Evolutionary conservation across 371 early-diverging fungal species (phyloP).

Genomic region (Dipsacomyces acuminosporus): DNA sequence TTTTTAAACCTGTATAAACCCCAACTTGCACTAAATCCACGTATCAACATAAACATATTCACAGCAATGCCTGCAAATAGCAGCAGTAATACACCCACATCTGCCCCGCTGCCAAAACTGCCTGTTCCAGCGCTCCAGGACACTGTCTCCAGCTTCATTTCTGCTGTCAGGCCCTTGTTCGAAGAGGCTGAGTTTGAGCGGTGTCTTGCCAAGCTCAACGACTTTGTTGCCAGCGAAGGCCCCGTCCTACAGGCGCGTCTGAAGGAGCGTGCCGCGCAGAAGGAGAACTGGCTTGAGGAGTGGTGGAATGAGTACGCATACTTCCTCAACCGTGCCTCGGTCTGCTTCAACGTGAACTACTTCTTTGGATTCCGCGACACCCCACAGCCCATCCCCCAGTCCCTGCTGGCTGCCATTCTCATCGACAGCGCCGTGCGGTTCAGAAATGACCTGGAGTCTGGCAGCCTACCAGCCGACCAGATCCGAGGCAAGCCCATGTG

Average conservation of each 20-base stretch:
- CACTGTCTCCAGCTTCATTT: slow-evolving; percentile 75
- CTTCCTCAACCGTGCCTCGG: slow-evolving; percentile 48
- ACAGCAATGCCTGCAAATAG: slow-evolving; percentile 5
- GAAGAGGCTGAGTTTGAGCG: slow-evolving; percentile 64
- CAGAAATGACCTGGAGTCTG: slow-evolving; percentile 27
- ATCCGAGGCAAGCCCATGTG: slow-evolving; percentile 47
- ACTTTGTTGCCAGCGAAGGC: slow-evolving; percentile 73
- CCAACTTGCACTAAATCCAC: not conserved
- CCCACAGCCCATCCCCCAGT: slow-evolving; percentile 22
- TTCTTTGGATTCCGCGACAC: slow-evolving; percentile 49
- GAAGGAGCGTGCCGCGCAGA: slow-evolving; percentile 50
- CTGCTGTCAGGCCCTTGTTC: slow-evolving; percentile 71
- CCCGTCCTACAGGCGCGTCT: slow-evolving; percentile 81
- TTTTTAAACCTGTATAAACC: too few species aligned
- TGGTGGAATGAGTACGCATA: slow-evolving; percentile 54
- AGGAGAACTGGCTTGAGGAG: slow-evolving; percentile 46
- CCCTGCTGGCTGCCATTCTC: slow-evolving; percentile 38
- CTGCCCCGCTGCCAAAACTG: slow-evolving; percentile 62
- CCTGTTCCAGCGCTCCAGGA: slow-evolving; percentile 85
- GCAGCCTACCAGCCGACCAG: slow-evolving; percentile 40
- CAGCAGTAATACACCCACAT: slow-evolving; percentile 1
- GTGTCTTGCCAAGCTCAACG: slow-evolving; percentile 58
- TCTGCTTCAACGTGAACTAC: slow-evolving; percentile 51
- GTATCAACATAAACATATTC: not conserved
- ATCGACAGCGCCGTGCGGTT: slow-evolving; percentile 45